These are phyloP conservation scores for Cystobasidiaceae sp. DNA, from an alignment of 1,284 basidiomycete species.

Conservation along the genomic window DNA sequence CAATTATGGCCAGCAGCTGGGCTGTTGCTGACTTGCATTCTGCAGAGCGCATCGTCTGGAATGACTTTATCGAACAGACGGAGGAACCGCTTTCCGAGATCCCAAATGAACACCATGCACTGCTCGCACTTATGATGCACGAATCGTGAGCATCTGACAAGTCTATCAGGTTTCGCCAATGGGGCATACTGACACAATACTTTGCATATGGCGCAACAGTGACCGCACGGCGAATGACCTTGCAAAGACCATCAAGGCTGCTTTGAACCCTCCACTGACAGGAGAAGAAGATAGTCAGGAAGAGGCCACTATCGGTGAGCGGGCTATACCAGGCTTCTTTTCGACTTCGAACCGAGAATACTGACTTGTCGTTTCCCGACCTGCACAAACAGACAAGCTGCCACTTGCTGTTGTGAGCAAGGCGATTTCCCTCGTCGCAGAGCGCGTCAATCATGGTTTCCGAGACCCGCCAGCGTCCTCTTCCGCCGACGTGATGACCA, in stretches of 20 bases:
- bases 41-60: conserved; percentile 25
- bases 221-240: conserved; percentile 62
- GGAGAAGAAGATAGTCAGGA: conserved; percentile 37
- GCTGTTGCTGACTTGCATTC: conserved; percentile 25
- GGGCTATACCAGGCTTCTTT: background rate
- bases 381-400: background rate
- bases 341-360: conserved; percentile 7
- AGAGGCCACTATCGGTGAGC: background rate
- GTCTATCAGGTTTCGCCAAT: background rate
- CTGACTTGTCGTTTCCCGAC: background rate
- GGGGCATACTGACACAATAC: too few relatives aligned
- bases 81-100: conserved; percentile 51
- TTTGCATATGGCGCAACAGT: conserved; percentile 48
- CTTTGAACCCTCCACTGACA: conserved; percentile 13
- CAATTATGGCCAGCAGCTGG: conserved; percentile 6
- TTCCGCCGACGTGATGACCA: conserved; percentile 51
- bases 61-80: conserved; percentile 22
- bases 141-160: conserved; percentile 63
- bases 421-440: conserved; percentile 58
- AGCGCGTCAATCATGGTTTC: conserved; percentile 68
- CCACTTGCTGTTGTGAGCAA: conserved; percentile 37
- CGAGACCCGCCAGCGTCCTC: conserved; percentile 48
- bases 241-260: conserved; percentile 59
- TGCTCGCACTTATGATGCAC: conserved; percentile 71
- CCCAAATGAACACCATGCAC: conserved; percentile 62